Percentiles rank a stretch among this genome's conserved stretches.
phyloP scores from a whole-genome alignment of 31 red algal genomes.

The Bonnemaisonia californica region DNA sequence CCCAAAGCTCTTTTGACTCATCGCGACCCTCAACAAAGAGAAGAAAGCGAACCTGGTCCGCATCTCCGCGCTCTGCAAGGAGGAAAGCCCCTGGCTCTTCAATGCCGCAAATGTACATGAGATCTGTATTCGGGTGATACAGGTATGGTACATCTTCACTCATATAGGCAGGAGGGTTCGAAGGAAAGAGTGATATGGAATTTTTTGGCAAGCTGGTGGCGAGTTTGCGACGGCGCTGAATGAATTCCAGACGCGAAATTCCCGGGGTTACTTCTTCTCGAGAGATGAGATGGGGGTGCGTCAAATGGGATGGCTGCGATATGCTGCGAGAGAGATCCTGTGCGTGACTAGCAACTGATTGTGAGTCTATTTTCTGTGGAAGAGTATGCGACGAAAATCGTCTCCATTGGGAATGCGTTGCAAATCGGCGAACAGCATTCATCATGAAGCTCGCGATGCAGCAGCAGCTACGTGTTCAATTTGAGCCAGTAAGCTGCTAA shows the following conservation, averaged over 20 bases:
- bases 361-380: not conserved
- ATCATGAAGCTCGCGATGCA: no score
- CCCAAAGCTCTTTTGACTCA: constrained; percentile 77
- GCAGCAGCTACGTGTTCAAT: no score
- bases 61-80: constrained; percentile 34
- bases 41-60: constrained; percentile 16
- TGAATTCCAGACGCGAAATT: constrained; percentile 72
- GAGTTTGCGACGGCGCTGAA: constrained; percentile 50
- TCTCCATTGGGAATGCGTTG: no score
- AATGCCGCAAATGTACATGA: constrained; percentile 78
- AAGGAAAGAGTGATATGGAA: constrained; percentile 70
- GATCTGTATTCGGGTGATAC: constrained; percentile 81
- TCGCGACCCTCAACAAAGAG: constrained; percentile 67
- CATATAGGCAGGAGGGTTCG: constrained; percentile 71
- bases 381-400: no score
- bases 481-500: no score
- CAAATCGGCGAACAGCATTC: no score
- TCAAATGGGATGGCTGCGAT: constrained; percentile 70
- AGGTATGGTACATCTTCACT: constrained; percentile 78
- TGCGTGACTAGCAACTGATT: not conserved
- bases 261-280: constrained; percentile 68
- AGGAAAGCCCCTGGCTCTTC: constrained; percentile 65
- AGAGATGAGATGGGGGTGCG: constrained; percentile 75
- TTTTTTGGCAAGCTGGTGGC: constrained; percentile 41
- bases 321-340: constrained; percentile 15